Evolutionary conservation across 768 basidiomycete species (phyloP), one percentile per base, ranked within the genome.

Genomic region (Leccinum variicolor): DNA sequence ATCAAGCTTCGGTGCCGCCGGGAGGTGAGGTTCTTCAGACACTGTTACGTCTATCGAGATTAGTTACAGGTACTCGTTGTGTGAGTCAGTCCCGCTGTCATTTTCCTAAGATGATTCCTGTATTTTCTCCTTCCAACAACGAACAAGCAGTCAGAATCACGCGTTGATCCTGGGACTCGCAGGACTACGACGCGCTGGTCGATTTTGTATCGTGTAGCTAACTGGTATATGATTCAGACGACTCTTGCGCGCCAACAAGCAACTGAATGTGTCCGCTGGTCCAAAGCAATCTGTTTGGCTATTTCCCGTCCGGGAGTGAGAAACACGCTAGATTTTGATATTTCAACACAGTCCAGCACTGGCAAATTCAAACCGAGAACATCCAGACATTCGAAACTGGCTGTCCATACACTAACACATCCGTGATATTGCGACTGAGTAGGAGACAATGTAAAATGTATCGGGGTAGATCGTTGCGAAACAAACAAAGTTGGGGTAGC

Each of bases 371-470:
- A 39, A 39, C 39, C 2, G 8, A 55, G 50, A 34, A 49, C 29
- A 48, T 57, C 47, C 52, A 55, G 54, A 43, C 54, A 46, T 29
- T 56, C 54, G 59, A 48, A 56, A 57, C 54, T 49, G 61, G 39
- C 8, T 60, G 60, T 66, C 66, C 62, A 58, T 64, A 68, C 47
- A 61, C 36, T 55, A 58, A 56, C 36, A 60, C 53, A 57, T 50
- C 60, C 56, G 51, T 58, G 56, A 59, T 52, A 57, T 62, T 55
- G 61, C 39, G 36, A 53, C 43, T 58, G 53, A 52, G 54, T 53
- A 43, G 31, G 36, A 25, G 36, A 21, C 28, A 33, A 58, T 62
- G 55, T 53, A 60, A 56, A 52, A 55, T 64, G 59, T 68, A 57
- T 60, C n/a, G 50, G 53, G 61, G 67, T 61, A 59, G 26, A 66